Conservation (phyloP, 192 early-diverging fungal species). For the Thamnidium elegans region DNA sequence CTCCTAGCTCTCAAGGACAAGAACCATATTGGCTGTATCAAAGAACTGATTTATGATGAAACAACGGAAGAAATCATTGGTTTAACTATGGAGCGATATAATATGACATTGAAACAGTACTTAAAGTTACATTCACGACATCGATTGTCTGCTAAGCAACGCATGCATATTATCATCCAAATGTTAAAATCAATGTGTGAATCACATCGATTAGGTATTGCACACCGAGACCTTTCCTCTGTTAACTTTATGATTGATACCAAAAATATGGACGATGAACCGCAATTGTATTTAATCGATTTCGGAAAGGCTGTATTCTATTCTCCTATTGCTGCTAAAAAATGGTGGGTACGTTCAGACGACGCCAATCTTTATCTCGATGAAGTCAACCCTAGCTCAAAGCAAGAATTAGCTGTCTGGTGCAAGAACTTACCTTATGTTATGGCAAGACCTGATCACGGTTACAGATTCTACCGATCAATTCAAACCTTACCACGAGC, state of each 20-base stretch:
- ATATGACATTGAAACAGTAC: conserved; percentile 51
- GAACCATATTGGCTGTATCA: conserved; percentile 48
- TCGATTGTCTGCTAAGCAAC: conserved; percentile 46
- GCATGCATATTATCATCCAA: conserved; percentile 44
- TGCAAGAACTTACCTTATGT: conserved; percentile 42
- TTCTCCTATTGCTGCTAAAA: conserved; percentile 32
- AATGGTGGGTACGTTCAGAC: conserved; percentile 40
- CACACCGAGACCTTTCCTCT: conserved; percentile 56
- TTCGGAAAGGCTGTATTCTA: conserved; percentile 59
- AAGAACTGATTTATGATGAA: conserved; percentile 46
- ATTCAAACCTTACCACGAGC: conserved; percentile 51
- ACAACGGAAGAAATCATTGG: conserved; percentile 45
- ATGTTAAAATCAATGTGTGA: conserved; percentile 48
- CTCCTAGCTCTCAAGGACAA: conserved; percentile 37
- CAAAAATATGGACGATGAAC: conserved; percentile 39
- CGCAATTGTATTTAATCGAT: conserved; percentile 50
- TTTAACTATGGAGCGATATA: conserved; percentile 53
- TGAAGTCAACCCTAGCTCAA: conserved; percentile 28
- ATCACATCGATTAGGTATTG: conserved; percentile 49
- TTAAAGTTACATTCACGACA: conserved; percentile 39
- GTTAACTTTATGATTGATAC: conserved; percentile 60
- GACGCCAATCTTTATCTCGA: conserved; percentile 28
- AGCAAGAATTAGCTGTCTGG: conserved; percentile 36
- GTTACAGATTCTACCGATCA: conserved; percentile 52
- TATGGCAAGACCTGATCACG: conserved; percentile 51